These are phyloP conservation scores for Rutstroemia sp. DNA, from an alignment of 2,329 filamentous ascomycete genomes.

Conservation along the genomic window DNA sequence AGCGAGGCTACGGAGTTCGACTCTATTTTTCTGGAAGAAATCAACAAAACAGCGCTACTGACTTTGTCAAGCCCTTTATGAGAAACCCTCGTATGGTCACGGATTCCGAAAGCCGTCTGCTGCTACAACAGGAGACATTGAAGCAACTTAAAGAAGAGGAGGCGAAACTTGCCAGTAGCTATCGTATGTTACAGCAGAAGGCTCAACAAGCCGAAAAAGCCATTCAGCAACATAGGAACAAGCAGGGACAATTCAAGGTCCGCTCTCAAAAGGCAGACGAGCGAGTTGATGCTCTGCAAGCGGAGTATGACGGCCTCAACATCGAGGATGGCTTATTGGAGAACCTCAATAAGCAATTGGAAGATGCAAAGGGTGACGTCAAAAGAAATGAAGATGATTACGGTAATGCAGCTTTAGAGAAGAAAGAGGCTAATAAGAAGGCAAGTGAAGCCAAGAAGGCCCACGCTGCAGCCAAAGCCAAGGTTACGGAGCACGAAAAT, in stretches of 20 bases:
- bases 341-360: constrained; percentile 49
- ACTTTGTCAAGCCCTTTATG: constrained; percentile 35
- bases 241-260: constrained; percentile 42
- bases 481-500: constrained; percentile 30
- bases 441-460: constrained; percentile 30
- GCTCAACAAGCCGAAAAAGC: constrained; percentile 42
- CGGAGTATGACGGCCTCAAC: constrained; percentile 58
- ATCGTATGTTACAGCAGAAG: constrained; percentile 34
- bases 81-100: constrained; percentile 66
- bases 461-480: constrained; percentile 33
- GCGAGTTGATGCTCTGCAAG: constrained; percentile 42
- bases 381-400: constrained; percentile 48
- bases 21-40: constrained; percentile 41
- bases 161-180: constrained; percentile 35
- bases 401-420: constrained; percentile 42
- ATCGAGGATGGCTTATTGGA: constrained; percentile 62
- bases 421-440: constrained; percentile 39
- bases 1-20: constrained; percentile 51
- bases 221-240: constrained; percentile 41
- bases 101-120: constrained; percentile 61
- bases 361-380: constrained; percentile 38
- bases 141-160: constrained; percentile 49
- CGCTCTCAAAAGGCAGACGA: constrained; percentile 54
- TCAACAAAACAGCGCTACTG: constrained; percentile 36
- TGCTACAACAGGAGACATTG: constrained; percentile 41